A percentile compares a stretch with the other conserved stretches of the same genome.
Evolutionary conservation across 306 rosid genomes (phyloP).

Genomic region (Malus sieversii): DNA sequence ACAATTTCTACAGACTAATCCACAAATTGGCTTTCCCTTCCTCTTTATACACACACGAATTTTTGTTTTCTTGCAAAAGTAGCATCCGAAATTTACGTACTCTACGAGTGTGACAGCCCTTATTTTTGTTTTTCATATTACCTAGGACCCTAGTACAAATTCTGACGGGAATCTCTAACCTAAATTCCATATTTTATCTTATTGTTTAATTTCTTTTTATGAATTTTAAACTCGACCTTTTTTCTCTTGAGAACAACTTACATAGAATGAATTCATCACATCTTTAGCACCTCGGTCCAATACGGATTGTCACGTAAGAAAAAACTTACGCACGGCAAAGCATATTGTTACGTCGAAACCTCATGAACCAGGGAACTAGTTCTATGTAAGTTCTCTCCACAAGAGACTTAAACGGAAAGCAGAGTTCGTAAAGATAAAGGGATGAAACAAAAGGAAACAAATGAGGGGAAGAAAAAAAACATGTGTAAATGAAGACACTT

Average conservation of each 20-base stretch:
- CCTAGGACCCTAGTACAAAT: neutral
- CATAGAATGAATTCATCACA: no score
- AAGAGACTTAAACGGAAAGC: neutral
- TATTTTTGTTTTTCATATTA: neutral
- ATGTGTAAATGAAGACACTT: neutral
- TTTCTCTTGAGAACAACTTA: no score
- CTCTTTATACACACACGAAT: neutral
- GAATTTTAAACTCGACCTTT: neutral
- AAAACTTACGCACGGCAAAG: neutral
- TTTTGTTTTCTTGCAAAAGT: neutral
- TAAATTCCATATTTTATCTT: neutral
- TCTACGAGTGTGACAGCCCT: neutral
- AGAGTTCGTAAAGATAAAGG: neutral
- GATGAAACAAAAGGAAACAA: neutral
- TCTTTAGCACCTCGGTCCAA: fast-evolving
- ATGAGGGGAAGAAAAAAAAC: neutral
- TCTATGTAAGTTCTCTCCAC: neutral
- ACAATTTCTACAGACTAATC: neutral
- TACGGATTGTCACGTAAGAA: no score
- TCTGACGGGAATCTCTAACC: neutral
- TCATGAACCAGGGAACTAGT: neutral
- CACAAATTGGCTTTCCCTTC: neutral
- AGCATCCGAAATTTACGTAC: neutral
- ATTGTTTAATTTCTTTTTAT: neutral
- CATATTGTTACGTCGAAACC: no score